Conservation (phyloP, 805 yeast genomes). For the Maudiozyma barnettii region DNA sequence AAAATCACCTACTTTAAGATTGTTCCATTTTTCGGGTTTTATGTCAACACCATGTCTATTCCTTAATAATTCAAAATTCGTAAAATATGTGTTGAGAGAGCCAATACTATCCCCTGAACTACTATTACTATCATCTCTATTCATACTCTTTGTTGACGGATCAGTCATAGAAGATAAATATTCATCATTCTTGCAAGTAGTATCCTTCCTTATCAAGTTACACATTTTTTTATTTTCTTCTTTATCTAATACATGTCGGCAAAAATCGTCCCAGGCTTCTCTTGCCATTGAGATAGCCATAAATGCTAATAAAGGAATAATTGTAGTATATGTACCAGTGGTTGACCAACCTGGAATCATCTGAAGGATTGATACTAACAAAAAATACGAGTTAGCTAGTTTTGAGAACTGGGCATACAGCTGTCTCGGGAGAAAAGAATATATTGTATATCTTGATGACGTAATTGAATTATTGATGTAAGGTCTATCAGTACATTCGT, state of each 20-base stretch:
- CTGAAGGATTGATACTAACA: conserved; percentile 84
- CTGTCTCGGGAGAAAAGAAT: conserved; percentile 81
- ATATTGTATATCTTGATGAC: conserved; percentile 75
- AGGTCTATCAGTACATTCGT: conserved; percentile 53
- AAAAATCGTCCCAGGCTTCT: conserved; percentile 90
- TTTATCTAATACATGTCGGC: conserved; percentile 75
- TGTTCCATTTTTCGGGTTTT: conserved; percentile 49
- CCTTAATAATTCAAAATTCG: conserved; percentile 14
- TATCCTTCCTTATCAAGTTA: conserved; percentile 28
- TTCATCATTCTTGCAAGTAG: not conserved
- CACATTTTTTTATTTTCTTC: conserved; percentile 63
- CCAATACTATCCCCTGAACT: not conserved
- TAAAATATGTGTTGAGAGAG: conserved; percentile 13
- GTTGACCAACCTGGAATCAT: conserved; percentile 97
- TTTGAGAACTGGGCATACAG: conserved; percentile 85
- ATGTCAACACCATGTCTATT: conserved; percentile 17
- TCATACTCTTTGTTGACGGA: not conserved
- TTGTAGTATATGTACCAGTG: conserved; percentile 91
- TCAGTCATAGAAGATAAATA: not conserved
- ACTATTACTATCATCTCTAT: not conserved
- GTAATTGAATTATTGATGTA: conserved; percentile 64
- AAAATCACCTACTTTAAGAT: conserved; percentile 81
- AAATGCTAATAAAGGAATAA: conserved; percentile 77
- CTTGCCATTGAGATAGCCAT: conserved; percentile 82
- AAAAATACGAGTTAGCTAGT: conserved; percentile 82